Evolutionary conservation across 331 rosid genomes (phyloP).

Genomic region (Pyrus hybrid): DNA sequence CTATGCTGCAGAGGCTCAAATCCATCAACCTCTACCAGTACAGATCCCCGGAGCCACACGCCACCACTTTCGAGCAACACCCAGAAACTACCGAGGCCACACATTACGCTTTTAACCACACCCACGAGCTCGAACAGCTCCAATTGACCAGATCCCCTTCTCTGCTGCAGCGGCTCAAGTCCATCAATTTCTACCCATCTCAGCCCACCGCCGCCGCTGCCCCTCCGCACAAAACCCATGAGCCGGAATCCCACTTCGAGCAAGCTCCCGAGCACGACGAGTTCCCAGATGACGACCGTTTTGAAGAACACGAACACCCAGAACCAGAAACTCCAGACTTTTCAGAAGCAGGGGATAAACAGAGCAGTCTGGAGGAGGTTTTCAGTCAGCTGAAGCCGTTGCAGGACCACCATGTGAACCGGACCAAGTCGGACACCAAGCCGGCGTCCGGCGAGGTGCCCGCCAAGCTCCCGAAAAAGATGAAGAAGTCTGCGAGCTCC

Average conservation of each 20-base stretch:
- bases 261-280: background rate
- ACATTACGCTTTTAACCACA: background rate
- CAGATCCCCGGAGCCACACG: constrained; percentile 43
- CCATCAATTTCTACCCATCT: constrained; percentile 38
- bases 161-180: constrained; percentile 52
- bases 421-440: constrained; percentile 56
- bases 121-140: constrained; percentile 12
- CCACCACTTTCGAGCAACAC: background rate
- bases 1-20: constrained; percentile 58
- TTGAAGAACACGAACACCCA: constrained; percentile 5
- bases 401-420: constrained; percentile 28
- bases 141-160: constrained; percentile 67
- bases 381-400: constrained; percentile 28
- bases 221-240: background rate
- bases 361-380: constrained; percentile 46
- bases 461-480: constrained; percentile 49
- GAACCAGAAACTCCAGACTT: constrained; percentile 5
- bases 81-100: constrained; percentile 6
- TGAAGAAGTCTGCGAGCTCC: constrained; percentile 76
- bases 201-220: background rate
- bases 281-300: constrained; percentile 8
- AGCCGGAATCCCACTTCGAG: background rate
- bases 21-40: constrained; percentile 49
- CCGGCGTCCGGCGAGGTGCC: constrained; percentile 57
- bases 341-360: background rate